These are phyloP conservation scores for Funneliformis geosporum DNA, from an alignment of 192 early-diverging fungal species.

Conservation along the genomic window DNA sequence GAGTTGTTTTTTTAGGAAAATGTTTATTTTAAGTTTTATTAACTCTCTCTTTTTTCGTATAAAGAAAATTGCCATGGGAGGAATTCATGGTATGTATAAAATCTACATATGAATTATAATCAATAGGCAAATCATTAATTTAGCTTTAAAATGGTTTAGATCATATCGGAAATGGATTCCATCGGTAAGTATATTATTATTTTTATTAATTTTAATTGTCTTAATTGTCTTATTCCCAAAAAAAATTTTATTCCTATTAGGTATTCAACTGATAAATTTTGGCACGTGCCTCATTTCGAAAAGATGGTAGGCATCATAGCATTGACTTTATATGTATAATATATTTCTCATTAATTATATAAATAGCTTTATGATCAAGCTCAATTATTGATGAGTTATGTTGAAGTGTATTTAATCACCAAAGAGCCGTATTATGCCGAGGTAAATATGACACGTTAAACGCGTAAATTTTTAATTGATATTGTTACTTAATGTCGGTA, in stretches of 20 bases:
- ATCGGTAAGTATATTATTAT: conserved; percentile 35
- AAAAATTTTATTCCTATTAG: conserved; percentile 4
- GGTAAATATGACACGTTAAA: neutral
- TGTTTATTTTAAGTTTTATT: neutral
- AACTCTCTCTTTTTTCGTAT: neutral
- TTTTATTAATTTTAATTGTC: neutral
- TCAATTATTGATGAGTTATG: conserved; percentile 55
- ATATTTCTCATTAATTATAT: neutral
- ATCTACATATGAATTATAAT: neutral
- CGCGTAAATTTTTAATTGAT: neutral
- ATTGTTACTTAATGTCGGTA: neutral
- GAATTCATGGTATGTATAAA: conserved; percentile 45
- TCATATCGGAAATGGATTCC: conserved; percentile 54
- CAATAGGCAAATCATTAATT: neutral
- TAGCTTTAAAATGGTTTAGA: conserved; percentile 31
- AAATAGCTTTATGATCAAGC: conserved; percentile 65
- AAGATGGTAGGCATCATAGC: conserved; percentile 49
- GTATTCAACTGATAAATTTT: conserved; percentile 34
- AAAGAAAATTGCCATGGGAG: conserved; percentile 45
- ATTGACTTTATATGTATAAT: neutral
- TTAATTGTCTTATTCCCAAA: neutral
- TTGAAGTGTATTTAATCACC: conserved; percentile 48
- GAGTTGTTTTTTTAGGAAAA: neutral
- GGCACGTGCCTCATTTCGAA: conserved; percentile 72
- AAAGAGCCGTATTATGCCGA: conserved; percentile 50